phyloP scores from a whole-genome alignment of 176 grass and related monocot genomes.

The Melocanna baccifera region DNA sequence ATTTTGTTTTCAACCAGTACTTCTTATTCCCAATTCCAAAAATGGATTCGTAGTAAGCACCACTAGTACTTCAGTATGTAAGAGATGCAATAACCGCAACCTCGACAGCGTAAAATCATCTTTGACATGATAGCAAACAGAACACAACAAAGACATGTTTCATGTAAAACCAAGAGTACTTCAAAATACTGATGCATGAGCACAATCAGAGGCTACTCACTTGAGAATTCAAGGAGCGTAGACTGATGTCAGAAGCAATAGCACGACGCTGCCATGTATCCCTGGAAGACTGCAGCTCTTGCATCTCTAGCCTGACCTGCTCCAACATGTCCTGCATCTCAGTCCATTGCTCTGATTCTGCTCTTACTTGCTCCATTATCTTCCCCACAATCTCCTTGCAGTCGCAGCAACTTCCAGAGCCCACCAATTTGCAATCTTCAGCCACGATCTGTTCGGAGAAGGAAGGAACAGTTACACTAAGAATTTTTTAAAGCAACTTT shows the following conservation, averaged over 20 bases:
- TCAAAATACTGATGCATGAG: neutral
- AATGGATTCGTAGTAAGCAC: neutral
- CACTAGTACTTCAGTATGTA: neutral
- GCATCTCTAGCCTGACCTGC: slow-evolving; percentile 86
- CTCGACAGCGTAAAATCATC: neutral
- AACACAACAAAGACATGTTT: neutral
- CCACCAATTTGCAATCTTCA: slow-evolving; percentile 44
- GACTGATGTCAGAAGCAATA: slow-evolving; percentile 64
- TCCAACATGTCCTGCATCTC: slow-evolving; percentile 96
- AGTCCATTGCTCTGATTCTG: slow-evolving; percentile 84
- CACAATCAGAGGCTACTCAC: slow-evolving; percentile 38
- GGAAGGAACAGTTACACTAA: slow-evolving; percentile 1
- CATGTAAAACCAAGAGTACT: neutral
- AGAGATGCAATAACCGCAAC: neutral
- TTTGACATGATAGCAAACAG: neutral
- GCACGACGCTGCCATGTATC: slow-evolving; percentile 73
- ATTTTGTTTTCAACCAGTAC: neutral
- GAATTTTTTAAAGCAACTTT: neutral
- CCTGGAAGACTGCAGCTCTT: slow-evolving; percentile 70
- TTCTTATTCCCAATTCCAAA: neutral
- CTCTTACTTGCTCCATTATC: slow-evolving; percentile 91
- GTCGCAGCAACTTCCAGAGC: slow-evolving; percentile 56
- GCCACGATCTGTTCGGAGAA: slow-evolving; percentile 19
- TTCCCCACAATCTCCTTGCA: slow-evolving; percentile 70
- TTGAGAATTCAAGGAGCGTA: slow-evolving; percentile 68